These are phyloP conservation scores for Phytophthora syringae DNA, from an alignment of 352 stramenopile species.

Conservation along the genomic window DNA sequence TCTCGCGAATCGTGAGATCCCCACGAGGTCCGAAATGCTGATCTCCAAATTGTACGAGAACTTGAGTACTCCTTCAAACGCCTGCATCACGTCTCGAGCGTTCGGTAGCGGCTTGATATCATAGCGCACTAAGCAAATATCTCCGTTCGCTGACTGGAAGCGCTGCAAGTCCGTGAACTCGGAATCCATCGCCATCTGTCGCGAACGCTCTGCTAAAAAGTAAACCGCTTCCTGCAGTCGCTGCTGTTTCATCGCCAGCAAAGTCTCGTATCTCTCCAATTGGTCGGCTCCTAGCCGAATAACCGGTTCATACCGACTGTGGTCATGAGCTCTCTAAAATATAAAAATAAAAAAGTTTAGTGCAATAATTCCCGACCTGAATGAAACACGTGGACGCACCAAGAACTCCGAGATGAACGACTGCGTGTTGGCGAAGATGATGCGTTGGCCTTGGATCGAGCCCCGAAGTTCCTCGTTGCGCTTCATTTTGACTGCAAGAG, in stretches of 20 bases:
- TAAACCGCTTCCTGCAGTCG: constrained; percentile 44
- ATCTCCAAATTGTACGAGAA: constrained; percentile 59
- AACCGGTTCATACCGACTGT: constrained; percentile 39
- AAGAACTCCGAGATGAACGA: constrained; percentile 44
- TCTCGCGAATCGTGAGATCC: constrained; percentile 51
- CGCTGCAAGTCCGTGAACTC: constrained; percentile 48
- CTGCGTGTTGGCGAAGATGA: constrained; percentile 45
- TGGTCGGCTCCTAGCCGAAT: constrained; percentile 40
- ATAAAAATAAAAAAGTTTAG: no score
- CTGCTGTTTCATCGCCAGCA: constrained; percentile 45
- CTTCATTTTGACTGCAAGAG: constrained; percentile 25
- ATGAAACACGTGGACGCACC: no score
- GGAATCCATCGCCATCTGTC: constrained; percentile 38
- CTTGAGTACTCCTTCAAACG: constrained; percentile 48
- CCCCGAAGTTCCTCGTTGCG: constrained; percentile 38
- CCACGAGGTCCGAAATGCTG: constrained; percentile 45
- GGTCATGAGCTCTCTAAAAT: constrained; percentile 34
- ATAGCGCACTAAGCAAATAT: constrained; percentile 43
- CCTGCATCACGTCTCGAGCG: constrained; percentile 34
- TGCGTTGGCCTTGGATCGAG: constrained; percentile 44
- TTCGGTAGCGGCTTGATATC: constrained; percentile 52
- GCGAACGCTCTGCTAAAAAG: constrained; percentile 45
- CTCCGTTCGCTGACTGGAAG: constrained; percentile 41
- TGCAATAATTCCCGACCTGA: no score
- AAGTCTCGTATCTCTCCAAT: constrained; percentile 30